Conservation (phyloP, 805 yeast genomes). For the Hagleromyces aurorensis region DNA sequence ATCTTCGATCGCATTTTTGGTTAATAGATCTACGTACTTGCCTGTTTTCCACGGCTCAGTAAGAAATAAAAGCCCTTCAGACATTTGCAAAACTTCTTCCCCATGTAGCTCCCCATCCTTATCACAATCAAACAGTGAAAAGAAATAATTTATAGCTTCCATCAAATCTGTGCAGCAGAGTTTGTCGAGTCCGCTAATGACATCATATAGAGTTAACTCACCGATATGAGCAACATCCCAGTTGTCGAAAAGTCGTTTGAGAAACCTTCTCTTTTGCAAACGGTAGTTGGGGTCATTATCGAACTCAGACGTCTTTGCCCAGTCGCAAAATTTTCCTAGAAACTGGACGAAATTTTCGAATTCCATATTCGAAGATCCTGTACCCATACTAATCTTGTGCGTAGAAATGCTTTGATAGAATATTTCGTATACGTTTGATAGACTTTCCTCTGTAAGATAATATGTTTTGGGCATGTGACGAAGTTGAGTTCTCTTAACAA, state of each 20-base stretch:
- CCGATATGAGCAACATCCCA: slow-evolving; percentile 62
- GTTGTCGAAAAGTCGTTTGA: slow-evolving; percentile 53
- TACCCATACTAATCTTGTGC: slow-evolving; percentile 46
- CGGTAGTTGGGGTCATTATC: slow-evolving; percentile 29
- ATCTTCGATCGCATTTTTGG: slow-evolving; percentile 55
- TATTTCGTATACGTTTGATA: slow-evolving; percentile 74
- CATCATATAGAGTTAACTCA: slow-evolving; percentile 56
- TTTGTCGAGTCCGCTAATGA: slow-evolving; percentile 65
- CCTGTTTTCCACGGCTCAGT: slow-evolving; percentile 86
- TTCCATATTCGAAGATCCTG: slow-evolving; percentile 62
- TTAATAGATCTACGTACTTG: slow-evolving; percentile 50
- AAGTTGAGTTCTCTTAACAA: slow-evolving; percentile 86
- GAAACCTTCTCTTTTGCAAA: slow-evolving; percentile 38
- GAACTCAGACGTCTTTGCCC: slow-evolving; percentile 44
- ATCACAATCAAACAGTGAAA: slow-evolving; percentile 60
- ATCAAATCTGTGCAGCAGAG: slow-evolving; percentile 67
- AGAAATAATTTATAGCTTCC: slow-evolving; percentile 71
- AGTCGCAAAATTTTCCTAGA: slow-evolving; percentile 72
- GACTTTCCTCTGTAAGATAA: slow-evolving; percentile 47
- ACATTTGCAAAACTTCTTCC: slow-evolving; percentile 72
- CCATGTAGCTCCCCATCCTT: slow-evolving; percentile 56
- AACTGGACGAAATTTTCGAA: slow-evolving; percentile 63
- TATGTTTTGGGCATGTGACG: slow-evolving; percentile 74
- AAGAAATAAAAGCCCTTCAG: slow-evolving; percentile 78
- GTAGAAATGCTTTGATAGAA: slow-evolving; percentile 71